Evolutionary conservation across 805 yeast genomes (phyloP).

Genomic region (Candida sonorensis): DNA sequence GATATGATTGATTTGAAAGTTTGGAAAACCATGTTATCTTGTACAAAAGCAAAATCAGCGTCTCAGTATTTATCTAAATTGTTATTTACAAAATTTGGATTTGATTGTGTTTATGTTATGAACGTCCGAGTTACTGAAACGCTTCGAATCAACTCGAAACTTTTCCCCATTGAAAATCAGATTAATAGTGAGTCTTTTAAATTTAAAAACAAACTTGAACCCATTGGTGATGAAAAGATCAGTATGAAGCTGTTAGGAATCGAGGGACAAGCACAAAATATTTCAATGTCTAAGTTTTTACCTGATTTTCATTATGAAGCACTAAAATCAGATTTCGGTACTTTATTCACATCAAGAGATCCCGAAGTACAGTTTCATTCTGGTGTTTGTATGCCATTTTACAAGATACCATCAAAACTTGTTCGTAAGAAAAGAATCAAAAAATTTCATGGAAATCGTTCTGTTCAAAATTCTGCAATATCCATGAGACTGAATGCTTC

Average conservation of each 20-base stretch:
- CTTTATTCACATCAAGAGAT: conserved; percentile 31
- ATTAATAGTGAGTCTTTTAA: conserved; percentile 39
- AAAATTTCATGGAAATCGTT: conserved; percentile 3
- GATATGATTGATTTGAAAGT: conserved; percentile 27
- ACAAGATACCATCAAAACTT: conserved; percentile 35
- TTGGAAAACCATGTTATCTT: conserved; percentile 29
- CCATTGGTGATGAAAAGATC: conserved; percentile 31
- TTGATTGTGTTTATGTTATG: conserved; percentile 42
- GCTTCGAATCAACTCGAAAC: conserved; percentile 33
- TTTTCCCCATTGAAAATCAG: conserved; percentile 38
- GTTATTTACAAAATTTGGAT: conserved; percentile 27
- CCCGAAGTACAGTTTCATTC: conserved; percentile 30
- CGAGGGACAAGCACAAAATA: conserved; percentile 26
- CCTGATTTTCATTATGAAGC: conserved; percentile 35
- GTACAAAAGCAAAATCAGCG: conserved; percentile 39
- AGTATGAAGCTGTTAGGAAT: conserved; percentile 42
- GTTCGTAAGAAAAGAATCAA: conserved; percentile 29
- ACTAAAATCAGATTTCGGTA: conserved; percentile 47
- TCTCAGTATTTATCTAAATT: conserved; percentile 33
- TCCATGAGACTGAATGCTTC: too few relatives aligned
- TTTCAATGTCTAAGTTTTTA: conserved; percentile 15
- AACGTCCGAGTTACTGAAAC: conserved; percentile 46
- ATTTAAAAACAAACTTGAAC: conserved; percentile 31
- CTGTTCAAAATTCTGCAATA: too few relatives aligned
- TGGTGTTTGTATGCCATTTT: conserved; percentile 51